These are phyloP conservation scores for Neurospora sp. DNA, from an alignment of 495 filamentous ascomycete species.

Conservation along the genomic window DNA sequence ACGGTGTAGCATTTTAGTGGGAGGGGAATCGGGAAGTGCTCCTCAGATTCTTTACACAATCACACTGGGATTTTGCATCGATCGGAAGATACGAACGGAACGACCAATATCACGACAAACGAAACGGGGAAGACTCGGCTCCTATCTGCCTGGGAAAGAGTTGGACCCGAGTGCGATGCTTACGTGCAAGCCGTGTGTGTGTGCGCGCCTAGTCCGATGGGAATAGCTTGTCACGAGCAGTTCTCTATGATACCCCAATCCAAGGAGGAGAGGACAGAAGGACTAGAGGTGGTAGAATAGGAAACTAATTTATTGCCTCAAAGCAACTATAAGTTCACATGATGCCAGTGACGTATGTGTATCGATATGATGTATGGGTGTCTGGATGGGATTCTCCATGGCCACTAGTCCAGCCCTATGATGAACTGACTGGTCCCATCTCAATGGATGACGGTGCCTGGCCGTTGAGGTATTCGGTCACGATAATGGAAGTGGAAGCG, in stretches of 20 bases:
- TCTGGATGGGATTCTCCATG: background rate
- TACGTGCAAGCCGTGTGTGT: background rate
- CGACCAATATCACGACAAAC: background rate
- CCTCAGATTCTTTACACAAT: slow-evolving; percentile 20
- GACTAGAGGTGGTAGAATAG: background rate
- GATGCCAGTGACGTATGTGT: background rate
- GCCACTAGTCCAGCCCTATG: background rate
- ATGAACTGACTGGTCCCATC: background rate
- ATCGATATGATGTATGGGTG: background rate
- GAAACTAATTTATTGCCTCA: background rate
- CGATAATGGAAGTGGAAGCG: background rate
- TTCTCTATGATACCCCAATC: background rate
- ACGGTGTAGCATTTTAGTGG: background rate
- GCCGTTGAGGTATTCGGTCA: background rate
- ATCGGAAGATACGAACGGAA: background rate
- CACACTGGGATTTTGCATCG: slow-evolving; percentile 19
- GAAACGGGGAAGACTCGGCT: background rate
- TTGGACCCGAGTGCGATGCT: background rate
- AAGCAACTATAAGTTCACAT: background rate
- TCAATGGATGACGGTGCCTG: background rate
- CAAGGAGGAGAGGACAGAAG: background rate
- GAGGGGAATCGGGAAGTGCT: slow-evolving; percentile 26
- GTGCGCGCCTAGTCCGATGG: background rate
- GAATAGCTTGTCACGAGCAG: background rate
- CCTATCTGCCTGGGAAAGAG: background rate